Conservation (phyloP, 2,329 filamentous ascomycete genomes). For the Cordyceps pruinosa region DNA sequence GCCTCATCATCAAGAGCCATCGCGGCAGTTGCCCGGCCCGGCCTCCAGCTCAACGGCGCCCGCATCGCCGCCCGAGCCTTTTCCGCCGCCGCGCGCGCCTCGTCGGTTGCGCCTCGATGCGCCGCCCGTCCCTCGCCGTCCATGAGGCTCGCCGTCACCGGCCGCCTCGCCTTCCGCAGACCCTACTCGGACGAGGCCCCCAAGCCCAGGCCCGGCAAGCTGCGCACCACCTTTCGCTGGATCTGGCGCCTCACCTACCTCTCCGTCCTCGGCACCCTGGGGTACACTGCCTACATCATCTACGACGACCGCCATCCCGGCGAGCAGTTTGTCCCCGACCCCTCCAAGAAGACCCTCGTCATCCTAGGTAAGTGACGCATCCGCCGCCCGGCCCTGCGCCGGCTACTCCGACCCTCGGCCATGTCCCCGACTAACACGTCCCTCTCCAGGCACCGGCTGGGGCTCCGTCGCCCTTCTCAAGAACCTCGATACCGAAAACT, state of each 20-base stretch:
- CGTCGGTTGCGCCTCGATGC: slow-evolving; percentile 15
- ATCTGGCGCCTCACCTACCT: slow-evolving; percentile 78
- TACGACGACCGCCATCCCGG: slow-evolving; percentile 75
- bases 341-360: slow-evolving; percentile 92
- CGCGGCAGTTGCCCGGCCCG: slow-evolving; percentile 27
- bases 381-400: too few relatives aligned
- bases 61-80: slow-evolving; percentile 27
- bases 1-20: slow-evolving; percentile 40
- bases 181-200: slow-evolving; percentile 46
- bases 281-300: slow-evolving; percentile 71
- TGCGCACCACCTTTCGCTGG: slow-evolving; percentile 67
- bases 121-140: slow-evolving; percentile 25
- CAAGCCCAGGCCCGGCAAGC: slow-evolving; percentile 48
- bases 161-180: slow-evolving; percentile 36
- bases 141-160: slow-evolving; percentile 29
- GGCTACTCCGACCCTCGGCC: slow-evolving; percentile 12
- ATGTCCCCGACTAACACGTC: slow-evolving; percentile 13
- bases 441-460: slow-evolving; percentile 77
- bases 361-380: slow-evolving; percentile 64
- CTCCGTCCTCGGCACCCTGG: slow-evolving; percentile 60
- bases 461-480: slow-evolving; percentile 91
- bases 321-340: slow-evolving; percentile 72
- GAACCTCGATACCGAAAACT: slow-evolving; percentile 97
- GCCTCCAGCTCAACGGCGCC: slow-evolving; percentile 21
- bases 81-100: slow-evolving; percentile 22